These are phyloP conservation scores for Metschnikowia colocasiae DNA, from an alignment of 805 yeast genomes.

Conservation along the genomic window DNA sequence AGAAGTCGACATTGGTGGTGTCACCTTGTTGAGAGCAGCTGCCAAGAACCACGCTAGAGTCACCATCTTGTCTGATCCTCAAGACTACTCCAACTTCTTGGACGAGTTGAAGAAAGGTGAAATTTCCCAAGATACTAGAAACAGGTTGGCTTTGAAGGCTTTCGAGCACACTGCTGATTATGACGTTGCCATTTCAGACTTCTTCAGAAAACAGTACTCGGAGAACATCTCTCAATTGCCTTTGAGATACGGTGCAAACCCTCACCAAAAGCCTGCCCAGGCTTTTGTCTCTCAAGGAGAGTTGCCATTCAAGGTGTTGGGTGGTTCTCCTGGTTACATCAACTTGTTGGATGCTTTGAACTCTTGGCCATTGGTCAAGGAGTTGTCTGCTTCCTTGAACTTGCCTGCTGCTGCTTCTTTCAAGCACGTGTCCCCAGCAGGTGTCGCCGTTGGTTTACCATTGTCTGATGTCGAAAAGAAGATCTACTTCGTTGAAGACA, in stretches of 20 bases:
- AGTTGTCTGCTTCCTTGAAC: conserved; percentile 87
- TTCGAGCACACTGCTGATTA: conserved; percentile 98
- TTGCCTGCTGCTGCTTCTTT: conserved; percentile 98
- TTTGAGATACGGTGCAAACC: conserved; percentile 97
- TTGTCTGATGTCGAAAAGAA: conserved; percentile 87
- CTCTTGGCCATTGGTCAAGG: conserved; percentile 98
- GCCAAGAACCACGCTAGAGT: conserved; percentile 98
- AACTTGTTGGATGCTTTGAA: conserved; percentile 94
- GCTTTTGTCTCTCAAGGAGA: conserved; percentile 85
- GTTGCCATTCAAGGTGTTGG: conserved; percentile 88
- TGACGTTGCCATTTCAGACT: conserved; percentile 93
- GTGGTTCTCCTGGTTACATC: conserved; percentile 97
- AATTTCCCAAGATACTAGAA: conserved; percentile 68
- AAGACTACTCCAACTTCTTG: conserved; percentile 83
- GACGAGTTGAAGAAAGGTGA: conserved; percentile 75
- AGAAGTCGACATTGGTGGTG: conserved; percentile 97
- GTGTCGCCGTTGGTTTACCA: conserved; percentile 97
- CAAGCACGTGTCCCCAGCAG: conserved; percentile 99
- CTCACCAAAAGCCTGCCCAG: conserved; percentile 99
- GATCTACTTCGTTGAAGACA: conserved; percentile 90
- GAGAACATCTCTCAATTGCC: conserved; percentile 89
- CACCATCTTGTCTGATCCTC: conserved; percentile 91
- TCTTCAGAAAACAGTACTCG: conserved; percentile 94
- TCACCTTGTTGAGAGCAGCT: conserved; percentile 94
- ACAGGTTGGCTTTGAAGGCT: conserved; percentile 89